Base-by-base conservation (phyloP, 305 asterid genomes). In the Fraxinus ornus region DNA sequence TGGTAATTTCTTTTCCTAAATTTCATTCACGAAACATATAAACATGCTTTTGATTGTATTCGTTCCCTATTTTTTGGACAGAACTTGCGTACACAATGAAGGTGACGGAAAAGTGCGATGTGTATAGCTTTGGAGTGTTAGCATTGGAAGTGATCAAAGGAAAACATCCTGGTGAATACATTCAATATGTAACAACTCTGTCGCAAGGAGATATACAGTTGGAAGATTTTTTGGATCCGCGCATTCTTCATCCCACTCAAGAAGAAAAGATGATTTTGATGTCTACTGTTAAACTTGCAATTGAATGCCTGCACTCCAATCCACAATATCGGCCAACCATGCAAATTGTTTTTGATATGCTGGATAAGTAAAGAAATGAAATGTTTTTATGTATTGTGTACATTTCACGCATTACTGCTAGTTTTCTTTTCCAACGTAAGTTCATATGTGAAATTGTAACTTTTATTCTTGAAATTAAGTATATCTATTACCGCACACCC, bases 61-160 rank as follows among this genome's bases (percentile, higher is more conserved):
- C 0, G n/a, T 75, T 75, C 28, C 30, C 21, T 15, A 0, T 49
- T 49, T 15, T 49, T 49, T 49, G 57, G 73, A 62, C 78, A 85
- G 87, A 85, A 72, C 78, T 85, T 39, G 88, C 85, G 7, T 81
- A 66, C 37, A 82, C 79, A 5, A 39, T 75, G 78, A 22, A 26
- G 8, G 73, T 64, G 35, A 64, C n/a, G 0, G 73, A 64, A 22
- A 64, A 64, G 33, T 64, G 73, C 10, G 73, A 64, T 26, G 73
- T 64, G 3, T 64, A 64, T 64, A 24, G 73, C 8, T 64, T 64
- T 21, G 88, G 86, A 36, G 86, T 85, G 12, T 4, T 82, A 33
- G 41, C 77, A 26, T 4, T 82, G 73, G 88, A 85, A 75, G 60
- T 85, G 1, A 39, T 85, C 60, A 79, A 37, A 17, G 86, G 86